Percentiles rank a stretch among this genome's conserved stretches.
Evolutionary conservation across 257 asterid genomes (phyloP).

Genomic region (Fraxinus excelsior): DNA sequence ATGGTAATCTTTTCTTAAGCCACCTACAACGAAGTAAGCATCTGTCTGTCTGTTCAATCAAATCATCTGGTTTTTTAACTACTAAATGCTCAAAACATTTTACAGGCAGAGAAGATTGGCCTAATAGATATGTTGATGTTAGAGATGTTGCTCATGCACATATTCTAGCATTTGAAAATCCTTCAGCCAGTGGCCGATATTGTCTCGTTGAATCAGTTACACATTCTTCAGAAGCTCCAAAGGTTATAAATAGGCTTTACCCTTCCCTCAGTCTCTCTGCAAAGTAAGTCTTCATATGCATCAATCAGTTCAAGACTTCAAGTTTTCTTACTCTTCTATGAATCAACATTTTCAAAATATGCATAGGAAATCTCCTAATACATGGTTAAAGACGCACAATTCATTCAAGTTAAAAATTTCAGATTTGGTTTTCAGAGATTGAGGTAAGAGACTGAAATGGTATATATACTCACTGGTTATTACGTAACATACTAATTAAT

Average conservation of each 20-base stretch:
- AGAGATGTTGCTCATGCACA: slow-evolving; percentile 65
- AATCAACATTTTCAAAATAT: too few relatives aligned
- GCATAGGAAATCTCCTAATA: too few relatives aligned
- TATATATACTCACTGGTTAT: too few relatives aligned
- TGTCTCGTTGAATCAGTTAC: slow-evolving; percentile 48
- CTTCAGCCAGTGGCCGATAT: slow-evolving; percentile 51
- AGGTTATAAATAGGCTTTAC: slow-evolving; percentile 36
- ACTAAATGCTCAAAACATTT: background rate
- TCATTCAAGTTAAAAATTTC: too few relatives aligned
- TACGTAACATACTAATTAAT: too few relatives aligned
- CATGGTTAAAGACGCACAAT: too few relatives aligned
- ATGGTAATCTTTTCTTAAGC: too few relatives aligned
- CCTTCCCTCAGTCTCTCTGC: slow-evolving; percentile 42
- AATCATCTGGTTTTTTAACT: too few relatives aligned
- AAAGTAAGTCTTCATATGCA: slow-evolving; percentile 31
- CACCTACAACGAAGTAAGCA: background rate
- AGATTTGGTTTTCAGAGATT: background rate
- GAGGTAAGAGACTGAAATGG: background rate
- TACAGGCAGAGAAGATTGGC: slow-evolving; percentile 28
- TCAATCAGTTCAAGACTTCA: background rate
- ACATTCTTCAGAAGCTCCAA: slow-evolving; percentile 34
- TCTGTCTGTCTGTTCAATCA: background rate
- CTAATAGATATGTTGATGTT: slow-evolving; percentile 39
- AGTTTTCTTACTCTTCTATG: background rate
- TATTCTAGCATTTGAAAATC: slow-evolving; percentile 50